Evolutionary conservation across 139 green algal genomes (phyloP), one percentile per base, ranked within the genome.

Genomic region (Chlamydomonas incerta): DNA sequence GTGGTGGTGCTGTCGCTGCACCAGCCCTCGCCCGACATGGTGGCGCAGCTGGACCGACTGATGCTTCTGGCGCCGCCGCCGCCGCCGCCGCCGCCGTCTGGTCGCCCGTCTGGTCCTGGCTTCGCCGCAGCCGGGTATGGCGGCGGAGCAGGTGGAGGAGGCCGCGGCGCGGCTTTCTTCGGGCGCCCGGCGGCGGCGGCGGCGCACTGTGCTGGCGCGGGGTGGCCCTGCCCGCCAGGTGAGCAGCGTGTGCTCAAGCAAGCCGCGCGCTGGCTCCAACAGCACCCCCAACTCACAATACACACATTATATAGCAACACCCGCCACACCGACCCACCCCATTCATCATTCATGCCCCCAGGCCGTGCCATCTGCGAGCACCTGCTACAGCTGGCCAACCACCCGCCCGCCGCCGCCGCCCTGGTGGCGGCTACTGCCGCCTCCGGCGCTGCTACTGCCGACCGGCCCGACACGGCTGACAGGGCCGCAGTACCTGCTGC

Each of bases 1-100:
- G 93, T 95, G 34, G 94, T 97, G 33, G 69, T 95, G 41, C 47
- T 95, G 41, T 95, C 93, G 18, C 90, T 97, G 62, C 95, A 97
- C 92, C 94, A 97, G 89, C 95, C 95, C 70, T 94, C 88, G 1
- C 92, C 91, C 4, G 89, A 90, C 28, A 91, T 97, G 75, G 94
- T 96, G 55, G 72, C 35, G 9, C 66, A 90, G 46, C 88, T 98
- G 71, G 93, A 96, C 88, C 76, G 83, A 2, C 81, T 91, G 13
- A 87, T 95, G 66, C 88, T 97, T 6, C 86, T 97, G 85, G 91
- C 90, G 15, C 50, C 74, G 41, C 41, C 41, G 41, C 41, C 41
- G 41, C 41, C 41, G 41, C 41, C 41, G 41, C 41, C 41, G 41
- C 41, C 41, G 41, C 41, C 41, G 5, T 5, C 8, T 50, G 41